Conservation (phyloP, 2,329 filamentous ascomycete genomes). For the Lachnellula arida region DNA sequence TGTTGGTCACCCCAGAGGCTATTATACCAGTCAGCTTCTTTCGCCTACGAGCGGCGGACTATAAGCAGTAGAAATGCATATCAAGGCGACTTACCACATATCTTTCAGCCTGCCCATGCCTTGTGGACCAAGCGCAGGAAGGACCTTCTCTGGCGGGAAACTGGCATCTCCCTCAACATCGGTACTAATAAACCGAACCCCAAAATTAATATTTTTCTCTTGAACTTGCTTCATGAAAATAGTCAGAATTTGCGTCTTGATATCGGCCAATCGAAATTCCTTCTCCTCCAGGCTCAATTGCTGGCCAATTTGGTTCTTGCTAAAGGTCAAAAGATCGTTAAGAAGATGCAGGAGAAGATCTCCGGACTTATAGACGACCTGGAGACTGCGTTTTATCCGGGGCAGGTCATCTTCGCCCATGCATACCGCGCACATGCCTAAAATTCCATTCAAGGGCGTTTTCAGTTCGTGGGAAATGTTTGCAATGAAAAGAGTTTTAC, state of each 20-base stretch:
- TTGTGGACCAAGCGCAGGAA: slow-evolving; percentile 58
- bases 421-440: slow-evolving; percentile 89
- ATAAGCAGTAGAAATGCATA: not conserved
- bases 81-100: slow-evolving; percentile 46
- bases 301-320: slow-evolving; percentile 90
- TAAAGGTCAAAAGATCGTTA: slow-evolving; percentile 87
- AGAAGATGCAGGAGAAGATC: slow-evolving; percentile 81
- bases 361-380: slow-evolving; percentile 83
- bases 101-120: slow-evolving; percentile 70
- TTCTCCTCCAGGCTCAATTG: slow-evolving; percentile 76
- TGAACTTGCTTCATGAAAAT: slow-evolving; percentile 89
- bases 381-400: slow-evolving; percentile 76
- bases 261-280: slow-evolving; percentile 80
- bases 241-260: slow-evolving; percentile 74
- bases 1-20: slow-evolving; percentile 88
- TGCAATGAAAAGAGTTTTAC: slow-evolving; percentile 95
- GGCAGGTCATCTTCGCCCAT: slow-evolving; percentile 83
- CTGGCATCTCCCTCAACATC: slow-evolving; percentile 29
- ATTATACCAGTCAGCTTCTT: slow-evolving; percentile 1
- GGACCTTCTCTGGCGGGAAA: slow-evolving; percentile 27
- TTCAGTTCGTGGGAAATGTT: slow-evolving; percentile 88
- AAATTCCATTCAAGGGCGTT: slow-evolving; percentile 90
- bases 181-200: slow-evolving; percentile 63
- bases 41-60: not conserved
- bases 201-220: slow-evolving; percentile 70